Evolutionary conservation across 208 protist species (phyloP), one percentile per base, ranked within the genome.

Genomic region (Trypanosoma caninum): DNA sequence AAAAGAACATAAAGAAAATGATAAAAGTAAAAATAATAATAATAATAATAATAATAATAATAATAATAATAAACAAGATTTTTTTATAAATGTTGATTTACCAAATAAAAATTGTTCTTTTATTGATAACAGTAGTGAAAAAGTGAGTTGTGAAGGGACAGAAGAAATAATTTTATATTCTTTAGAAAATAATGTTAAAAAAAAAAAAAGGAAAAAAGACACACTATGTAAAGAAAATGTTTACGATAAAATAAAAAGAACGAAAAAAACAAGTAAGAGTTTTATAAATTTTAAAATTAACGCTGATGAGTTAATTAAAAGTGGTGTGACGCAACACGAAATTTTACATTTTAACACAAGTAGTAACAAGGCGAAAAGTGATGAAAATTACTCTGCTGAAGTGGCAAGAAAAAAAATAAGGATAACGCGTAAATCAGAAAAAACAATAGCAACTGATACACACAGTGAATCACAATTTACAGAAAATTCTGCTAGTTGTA

Each of bases 261-360:
- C 9, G 22, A 41, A 45, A 27, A 35, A 35, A 37, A 28, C 0
- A 22, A 28, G 14, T 16, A 37, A 9, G 56, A 13, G 41, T 28
- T 58, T 8, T 11, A 30, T 16, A 41, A 58, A 20, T 40, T 8
- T 37, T 5, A 16, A n/a, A 14, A 47, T 25, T 13, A 40, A 60
- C 16, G 25, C 6, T n/a, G n/a, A n/a, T 2, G 33, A 30, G n/a
- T 16, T 23, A 16, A 25, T 51, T 44, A 27, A 44, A 14, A 42
- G n/a, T 30, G 28, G 18, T 14, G 28, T 18, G 18, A 62, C 42
- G n/a, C 28, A 51, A 20, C 28, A n/a, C n/a, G 35, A 34, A 14
- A 62, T 74, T 51, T n/a, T 53, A 35, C 74, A 74, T 51, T 77
- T 65, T 10, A 70, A 81, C 31, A 16, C 37, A 6, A 1, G 58